Base-by-base conservation (phyloP, 2,329 filamentous ascomycete species). In the Talaromyces sp. region DNA sequence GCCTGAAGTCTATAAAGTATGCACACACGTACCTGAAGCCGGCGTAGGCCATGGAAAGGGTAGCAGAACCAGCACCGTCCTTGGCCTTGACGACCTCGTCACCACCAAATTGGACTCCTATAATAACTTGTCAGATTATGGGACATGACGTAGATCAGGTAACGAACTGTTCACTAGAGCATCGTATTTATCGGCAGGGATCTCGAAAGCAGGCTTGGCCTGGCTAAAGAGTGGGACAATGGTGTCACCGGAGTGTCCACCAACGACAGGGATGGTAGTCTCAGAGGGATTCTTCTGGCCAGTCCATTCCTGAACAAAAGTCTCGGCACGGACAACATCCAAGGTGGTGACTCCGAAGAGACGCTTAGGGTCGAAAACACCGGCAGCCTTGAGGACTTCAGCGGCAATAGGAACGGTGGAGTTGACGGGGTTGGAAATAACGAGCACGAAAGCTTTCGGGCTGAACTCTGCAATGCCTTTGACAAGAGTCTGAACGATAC, bases 361-460 rank as follows among this genome's bases (percentile, higher is more conserved):
- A 78, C 90, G 92, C 86, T 95, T 90, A 70, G 95, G 84, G 84
- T 99, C 90, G 82, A 98, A 99, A 74, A 96, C 92, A 71, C 88
- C 88, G 77, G 92, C 92, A 71, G 86, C 84, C 87, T 97, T 98
- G 77, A 99, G 88, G 66, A 97, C 91, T 84, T 99, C 95, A 70
- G 93, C 95, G 67, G 95, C 91, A 75, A 99, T 97, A 67, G 95
- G 95, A 63, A 99, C 95, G 63, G 95, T 99, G 60, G 92, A 96
- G 88, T 99, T 99, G 80, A 99, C 95, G 64, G 95, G 95, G 87
- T 99, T 99, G 74, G 93, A 98, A 80, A 99, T 99, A 83, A 99
- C 88, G 68, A 98, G 88, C 77, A 96, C 87, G 82, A 89, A 96
- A 62, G 95, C 95, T 78, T 97, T 96, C 76, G 95, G 95, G 76